phyloP scores from a whole-genome alignment of 169 alveolate genomes.

The Besnoitia besnoiti region DNA sequence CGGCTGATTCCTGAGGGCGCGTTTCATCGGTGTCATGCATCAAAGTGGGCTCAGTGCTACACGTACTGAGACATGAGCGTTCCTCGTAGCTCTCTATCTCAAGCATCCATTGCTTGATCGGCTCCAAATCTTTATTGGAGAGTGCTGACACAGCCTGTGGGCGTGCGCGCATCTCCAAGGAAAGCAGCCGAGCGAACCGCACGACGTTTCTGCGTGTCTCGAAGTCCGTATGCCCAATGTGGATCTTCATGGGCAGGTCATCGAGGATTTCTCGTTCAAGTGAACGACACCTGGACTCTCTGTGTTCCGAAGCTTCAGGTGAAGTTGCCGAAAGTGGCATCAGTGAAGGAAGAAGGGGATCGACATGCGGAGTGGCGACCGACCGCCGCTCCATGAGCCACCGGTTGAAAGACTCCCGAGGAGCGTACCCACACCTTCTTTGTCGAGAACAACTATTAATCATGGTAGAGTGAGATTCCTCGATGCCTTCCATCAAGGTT shows the following conservation, averaged over 20 bases:
- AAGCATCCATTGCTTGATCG: neutral
- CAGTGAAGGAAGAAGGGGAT: slow-evolving; percentile 4
- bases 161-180: neutral
- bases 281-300: neutral
- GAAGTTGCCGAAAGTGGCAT: neutral
- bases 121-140: neutral
- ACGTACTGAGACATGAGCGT: neutral
- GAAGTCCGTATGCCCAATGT: neutral
- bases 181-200: neutral
- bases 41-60: neutral
- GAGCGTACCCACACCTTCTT: neutral
- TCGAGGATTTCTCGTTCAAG: neutral
- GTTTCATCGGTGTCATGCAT: neutral
- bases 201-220: neutral
- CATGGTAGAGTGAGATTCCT: neutral
- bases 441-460: neutral
- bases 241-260: slow-evolving; percentile 28
- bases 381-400: slow-evolving; percentile 39
- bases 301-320: neutral
- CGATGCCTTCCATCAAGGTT: neutral
- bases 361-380: neutral
- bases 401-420: slow-evolving; percentile 44
- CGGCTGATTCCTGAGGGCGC: neutral
- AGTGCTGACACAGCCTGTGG: neutral
- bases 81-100: neutral